phyloP scores from a whole-genome alignment of 306 rosid species.

The Acacia crassicarpa region DNA sequence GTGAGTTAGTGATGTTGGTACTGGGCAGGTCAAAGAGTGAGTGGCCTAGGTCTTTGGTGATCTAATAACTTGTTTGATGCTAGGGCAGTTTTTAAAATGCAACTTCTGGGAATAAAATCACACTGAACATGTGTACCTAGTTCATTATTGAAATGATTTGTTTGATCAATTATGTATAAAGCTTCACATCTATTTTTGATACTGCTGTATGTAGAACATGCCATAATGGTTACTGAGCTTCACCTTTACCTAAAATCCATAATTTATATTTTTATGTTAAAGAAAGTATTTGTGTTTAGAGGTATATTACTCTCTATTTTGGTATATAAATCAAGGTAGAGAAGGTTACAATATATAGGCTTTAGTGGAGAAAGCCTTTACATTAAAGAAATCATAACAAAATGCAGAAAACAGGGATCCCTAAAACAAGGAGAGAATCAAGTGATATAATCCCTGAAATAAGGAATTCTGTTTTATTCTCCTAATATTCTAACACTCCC shows the following conservation, averaged over 20 bases:
- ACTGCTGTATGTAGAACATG: not conserved
- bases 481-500: too few species aligned
- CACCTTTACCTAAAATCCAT: not conserved
- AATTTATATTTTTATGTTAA: slow-evolving; percentile 11
- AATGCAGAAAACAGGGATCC: too few species aligned
- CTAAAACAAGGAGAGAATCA: too few species aligned
- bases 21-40: not conserved
- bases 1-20: not conserved
- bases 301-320: too few species aligned
- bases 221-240: not conserved
- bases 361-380: too few species aligned
- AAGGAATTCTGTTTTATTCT: too few species aligned
- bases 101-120: not conserved
- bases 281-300: too few species aligned
- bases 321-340: too few species aligned
- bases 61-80: not conserved
- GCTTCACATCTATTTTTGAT: not conserved
- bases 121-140: not conserved
- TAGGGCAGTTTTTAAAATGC: not conserved
- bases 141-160: not conserved
- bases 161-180: not conserved
- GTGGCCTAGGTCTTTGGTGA: not conserved
- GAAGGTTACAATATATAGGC: too few species aligned
- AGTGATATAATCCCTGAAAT: too few species aligned
- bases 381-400: too few species aligned